Evolutionary conservation across 768 basidiomycete genomes (phyloP), one percentile per base, ranked within the genome.

Genomic region (Chalciporus chontae): DNA sequence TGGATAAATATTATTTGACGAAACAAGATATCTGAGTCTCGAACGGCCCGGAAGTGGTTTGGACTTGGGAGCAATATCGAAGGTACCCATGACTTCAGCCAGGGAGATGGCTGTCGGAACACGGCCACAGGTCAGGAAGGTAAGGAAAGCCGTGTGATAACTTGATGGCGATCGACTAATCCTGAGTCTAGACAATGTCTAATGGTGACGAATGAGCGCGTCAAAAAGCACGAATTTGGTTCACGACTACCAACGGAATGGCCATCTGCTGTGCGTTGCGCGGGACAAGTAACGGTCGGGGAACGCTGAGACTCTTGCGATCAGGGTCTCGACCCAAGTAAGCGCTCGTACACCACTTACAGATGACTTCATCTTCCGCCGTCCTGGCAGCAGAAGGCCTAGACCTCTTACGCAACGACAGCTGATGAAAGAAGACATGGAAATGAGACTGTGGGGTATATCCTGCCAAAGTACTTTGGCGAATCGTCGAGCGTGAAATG

Each of bases 171-270:
- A 36, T 36, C 34, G 34, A 15, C 34, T 14, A 7, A 8, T n/a
- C 34, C 34, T n/a, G 14, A 36, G 52, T 50, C 60, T 59, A 19
- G 59, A 52, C 52, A 26, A 40, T 26, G 42, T 15, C 34, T 36
- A 36, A 2, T 15, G 34, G n/a, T 36, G 34, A 36, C 9, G 34
- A 36, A 36, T 36, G 5, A 36, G 14, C n/a, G 15, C 15, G 34
- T 36, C 34, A 36, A n/a, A 9, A 15, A 3, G 34, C n/a, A 36
- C 34, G 13, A n/a, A 36, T 36, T n/a, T 36, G 34, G 34, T 4
- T 15, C 34, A 36, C 29, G 13, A 31, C 3, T 8, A 55, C 43
- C 43, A 18, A 4, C 13, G 45, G 18, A 26, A 24, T 36, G 45
- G 53, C 37, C 15, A 31, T 46, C n/a, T 49, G 60, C 49, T 43